These are phyloP conservation scores for Crithidia brevicula DNA, from an alignment of 208 protist genomes.

Conservation along the genomic window DNA sequence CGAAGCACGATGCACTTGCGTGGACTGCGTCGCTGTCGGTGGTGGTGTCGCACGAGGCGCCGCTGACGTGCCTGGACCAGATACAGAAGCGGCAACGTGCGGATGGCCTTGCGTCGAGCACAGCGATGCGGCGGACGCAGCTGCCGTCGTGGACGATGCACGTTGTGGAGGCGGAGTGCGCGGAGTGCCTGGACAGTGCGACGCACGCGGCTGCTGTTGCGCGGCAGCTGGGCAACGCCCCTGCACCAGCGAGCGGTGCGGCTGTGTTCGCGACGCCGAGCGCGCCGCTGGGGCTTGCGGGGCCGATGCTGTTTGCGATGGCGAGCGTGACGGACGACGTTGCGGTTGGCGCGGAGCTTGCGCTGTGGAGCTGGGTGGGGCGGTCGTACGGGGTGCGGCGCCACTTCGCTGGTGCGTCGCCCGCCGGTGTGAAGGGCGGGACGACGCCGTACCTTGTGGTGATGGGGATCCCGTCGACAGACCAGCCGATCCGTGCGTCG, in stretches of 20 bases:
- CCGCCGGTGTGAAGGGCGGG: conserved; percentile 2
- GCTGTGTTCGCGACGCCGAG: conserved; percentile 11
- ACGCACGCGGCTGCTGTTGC: conserved; percentile 1
- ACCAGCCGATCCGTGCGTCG: conserved; percentile 3
- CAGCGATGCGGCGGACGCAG: conserved; percentile 4
- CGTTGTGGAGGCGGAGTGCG: conserved; percentile 6
- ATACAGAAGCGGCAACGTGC: background rate
- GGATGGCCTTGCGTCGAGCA: background rate
- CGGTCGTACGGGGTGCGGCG: conserved; percentile 7
- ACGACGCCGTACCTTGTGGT: conserved; percentile 17
- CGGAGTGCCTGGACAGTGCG: conserved; percentile 4
- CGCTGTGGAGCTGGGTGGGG: conserved; percentile 14
- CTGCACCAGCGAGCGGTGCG: background rate
- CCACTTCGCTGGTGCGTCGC: conserved; percentile 11
- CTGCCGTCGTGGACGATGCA: conserved; percentile 13
- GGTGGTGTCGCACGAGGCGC: background rate
- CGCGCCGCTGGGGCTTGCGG: conserved; percentile 13
- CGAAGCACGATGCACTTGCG: background rate
- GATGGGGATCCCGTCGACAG: conserved; percentile 15
- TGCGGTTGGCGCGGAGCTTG: conserved; percentile 9
- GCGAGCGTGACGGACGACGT: conserved; percentile 30
- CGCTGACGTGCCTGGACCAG: background rate
- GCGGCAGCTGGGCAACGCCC: background rate
- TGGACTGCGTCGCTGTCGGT: background rate
- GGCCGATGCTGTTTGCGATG: conserved; percentile 25